These are phyloP conservation scores for Mrakia hoshinonis DNA, from an alignment of 768 basidiomycete genomes.

Conservation along the genomic window DNA sequence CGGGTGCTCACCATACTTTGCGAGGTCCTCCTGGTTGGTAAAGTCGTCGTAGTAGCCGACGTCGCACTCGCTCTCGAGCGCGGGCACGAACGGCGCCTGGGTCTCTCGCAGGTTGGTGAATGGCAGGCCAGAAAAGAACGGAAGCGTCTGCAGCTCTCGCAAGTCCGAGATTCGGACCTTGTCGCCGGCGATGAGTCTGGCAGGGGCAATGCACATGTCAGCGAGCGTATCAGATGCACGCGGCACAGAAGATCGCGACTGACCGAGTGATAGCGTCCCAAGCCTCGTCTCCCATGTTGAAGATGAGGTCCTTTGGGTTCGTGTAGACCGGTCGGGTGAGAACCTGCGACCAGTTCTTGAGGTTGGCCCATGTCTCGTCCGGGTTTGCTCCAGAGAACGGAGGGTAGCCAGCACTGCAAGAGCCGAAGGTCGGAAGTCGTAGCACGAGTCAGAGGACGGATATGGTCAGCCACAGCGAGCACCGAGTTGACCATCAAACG, in stretches of 20 bases:
- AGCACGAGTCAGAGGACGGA: not conserved
- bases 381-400: slow-evolving; percentile 93
- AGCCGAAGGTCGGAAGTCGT: not conserved
- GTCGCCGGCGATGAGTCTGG: slow-evolving; percentile 68
- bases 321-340: slow-evolving; percentile 90
- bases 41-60: slow-evolving; percentile 94
- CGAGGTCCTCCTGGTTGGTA: slow-evolving; percentile 28
- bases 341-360: slow-evolving; percentile 94
- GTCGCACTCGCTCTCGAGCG: slow-evolving; percentile 86
- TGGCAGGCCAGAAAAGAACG: slow-evolving; percentile 67
- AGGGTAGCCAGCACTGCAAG: slow-evolving; percentile 59
- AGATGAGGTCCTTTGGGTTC: slow-evolving; percentile 88
- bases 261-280: slow-evolving; percentile 91
- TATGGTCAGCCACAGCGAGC: not conserved
- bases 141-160: slow-evolving; percentile 60
- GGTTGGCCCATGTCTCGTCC: slow-evolving; percentile 97
- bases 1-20: slow-evolving; percentile 27
- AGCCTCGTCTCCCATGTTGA: slow-evolving; percentile 84
- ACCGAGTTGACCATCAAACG: not conserved
- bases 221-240: no score
- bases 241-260: slow-evolving; percentile 30
- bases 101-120: slow-evolving; percentile 73
- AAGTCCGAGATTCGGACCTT: slow-evolving; percentile 69
- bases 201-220: no score
- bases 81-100: slow-evolving; percentile 84